Base-by-base conservation (phyloP, 352 stramenopile species). In the Globisporangium carolinianum region DNA sequence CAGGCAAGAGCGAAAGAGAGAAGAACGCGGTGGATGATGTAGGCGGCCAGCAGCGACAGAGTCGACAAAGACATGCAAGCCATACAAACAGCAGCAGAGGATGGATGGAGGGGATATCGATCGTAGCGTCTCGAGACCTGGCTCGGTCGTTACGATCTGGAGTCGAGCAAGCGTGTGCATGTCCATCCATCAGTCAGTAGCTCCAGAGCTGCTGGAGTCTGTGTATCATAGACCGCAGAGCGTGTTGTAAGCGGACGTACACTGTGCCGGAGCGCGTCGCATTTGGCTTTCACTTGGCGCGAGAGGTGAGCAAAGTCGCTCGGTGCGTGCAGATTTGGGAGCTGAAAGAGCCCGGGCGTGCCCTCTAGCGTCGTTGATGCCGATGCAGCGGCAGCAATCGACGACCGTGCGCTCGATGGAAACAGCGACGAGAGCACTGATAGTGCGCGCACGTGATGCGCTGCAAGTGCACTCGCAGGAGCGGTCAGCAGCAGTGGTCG, bases 91-190 rank as follows among this genome's bases (percentile, higher is more conserved):
- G n/a, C n/a, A n/a, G n/a, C n/a, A n/a, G n/a, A n/a, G n/a, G n/a
- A n/a, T n/a, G n/a, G n/a, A n/a, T n/a, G n/a, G n/a, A n/a, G n/a
- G n/a, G 69, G 69, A 78, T 78, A 78, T 73, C 45, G 68, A 79
- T 65, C 71, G 79, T 36, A 94, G 67, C 43, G 84, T 94, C 60
- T 68, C 63, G 0, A 94, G 62, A 41, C 84, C 78, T 8, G 80
- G 80, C n/a, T 71, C 58, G 5, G 65, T 69, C 43, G 69, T 71
- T 57, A 69, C 65, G 53, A 91, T 73, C 79, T 90, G 46, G 47
- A 58, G 9, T 18, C 6, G 12, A 4, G 12, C 39, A 8, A 47
- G 45, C 6, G 45, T 32, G 4, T 32, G 15, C 2, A 35, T 32
- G 9, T 0, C 12, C n/a, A n/a, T n/a, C n/a, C n/a, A n/a, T n/a